Conservation (phyloP, 805 yeast genomes). For the Zygoascus flipseniorum region DNA sequence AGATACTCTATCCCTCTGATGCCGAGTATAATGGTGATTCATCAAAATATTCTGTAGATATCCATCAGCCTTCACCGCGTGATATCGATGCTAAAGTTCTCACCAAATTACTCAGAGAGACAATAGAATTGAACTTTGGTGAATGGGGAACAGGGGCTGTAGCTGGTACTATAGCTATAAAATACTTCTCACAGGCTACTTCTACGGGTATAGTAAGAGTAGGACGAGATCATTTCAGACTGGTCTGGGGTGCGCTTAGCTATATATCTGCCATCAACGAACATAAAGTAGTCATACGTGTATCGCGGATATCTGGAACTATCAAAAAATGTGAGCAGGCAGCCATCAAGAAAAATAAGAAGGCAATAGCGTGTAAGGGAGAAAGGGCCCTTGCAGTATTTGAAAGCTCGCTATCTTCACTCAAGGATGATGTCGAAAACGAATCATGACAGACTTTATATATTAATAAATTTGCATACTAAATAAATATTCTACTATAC, state of each 20-base stretch:
- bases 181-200: slow-evolving; percentile 74
- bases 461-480: neutral
- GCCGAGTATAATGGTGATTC: neutral
- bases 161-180: slow-evolving; percentile 50
- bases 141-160: slow-evolving; percentile 66
- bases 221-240: slow-evolving; percentile 51
- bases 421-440: neutral
- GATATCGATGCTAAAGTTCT: slow-evolving; percentile 43
- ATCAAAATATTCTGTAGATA: slow-evolving; percentile 1
- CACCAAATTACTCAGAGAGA: slow-evolving; percentile 43
- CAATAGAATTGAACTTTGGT: slow-evolving; percentile 62
- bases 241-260: slow-evolving; percentile 58
- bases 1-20: slow-evolving; percentile 52
- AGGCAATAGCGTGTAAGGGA: slow-evolving; percentile 2
- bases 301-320: slow-evolving; percentile 74
- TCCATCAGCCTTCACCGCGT: slow-evolving; percentile 13
- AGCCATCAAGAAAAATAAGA: slow-evolving; percentile 40
- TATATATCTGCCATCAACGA: slow-evolving; percentile 40
- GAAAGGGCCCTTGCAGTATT: slow-evolving; percentile 2
- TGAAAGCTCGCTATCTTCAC: neutral
- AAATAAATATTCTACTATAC: neutral
- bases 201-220: slow-evolving; percentile 80
- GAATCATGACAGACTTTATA: neutral
- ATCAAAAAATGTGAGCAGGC: slow-evolving; percentile 73
- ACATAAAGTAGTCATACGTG: slow-evolving; percentile 44